phyloP scores from a whole-genome alignment of 2,329 filamentous ascomycete genomes.

The Penicillium thymicola region DNA sequence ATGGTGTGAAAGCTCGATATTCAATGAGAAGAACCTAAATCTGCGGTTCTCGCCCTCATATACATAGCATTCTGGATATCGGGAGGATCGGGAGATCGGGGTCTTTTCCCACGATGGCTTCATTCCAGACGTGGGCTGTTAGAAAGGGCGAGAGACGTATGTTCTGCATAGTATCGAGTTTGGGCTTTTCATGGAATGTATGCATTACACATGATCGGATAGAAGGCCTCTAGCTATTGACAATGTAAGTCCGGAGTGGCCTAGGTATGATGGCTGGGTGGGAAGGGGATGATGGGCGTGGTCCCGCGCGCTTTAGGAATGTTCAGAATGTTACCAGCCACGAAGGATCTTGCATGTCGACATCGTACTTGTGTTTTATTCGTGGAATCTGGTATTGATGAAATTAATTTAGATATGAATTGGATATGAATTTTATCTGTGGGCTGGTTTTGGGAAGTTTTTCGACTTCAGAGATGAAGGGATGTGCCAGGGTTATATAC shows the following conservation, averaged over 20 bases:
- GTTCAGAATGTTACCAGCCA: constrained; percentile 21
- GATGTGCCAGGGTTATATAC: neutral
- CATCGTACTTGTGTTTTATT: neutral
- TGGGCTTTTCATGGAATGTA: neutral
- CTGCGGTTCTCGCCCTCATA: constrained; percentile 8
- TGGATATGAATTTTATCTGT: neutral
- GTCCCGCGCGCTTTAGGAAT: constrained; percentile 14
- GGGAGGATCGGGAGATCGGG: neutral
- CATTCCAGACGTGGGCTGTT: constrained; percentile 22
- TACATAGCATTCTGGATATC: constrained; percentile 1
- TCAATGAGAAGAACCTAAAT: neutral
- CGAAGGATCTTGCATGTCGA: constrained; percentile 6
- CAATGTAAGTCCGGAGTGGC: neutral
- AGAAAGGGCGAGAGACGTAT: neutral
- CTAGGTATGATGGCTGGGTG: neutral
- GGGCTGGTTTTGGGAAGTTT: neutral
- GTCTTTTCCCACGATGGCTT: constrained; percentile 6
- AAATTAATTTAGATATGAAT: neutral
- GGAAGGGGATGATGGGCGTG: neutral
- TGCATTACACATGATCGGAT: neutral
- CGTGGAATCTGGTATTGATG: neutral
- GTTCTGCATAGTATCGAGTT: neutral
- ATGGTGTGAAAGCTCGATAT: neutral
- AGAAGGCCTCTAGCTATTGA: neutral
- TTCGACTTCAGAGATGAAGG: neutral